A percentile compares a stretch with the other conserved stretches of the same genome.
These are phyloP conservation scores for Tardiomyces blankii DNA, from an alignment of 1,139 yeast species.

Conservation along the genomic window DNA sequence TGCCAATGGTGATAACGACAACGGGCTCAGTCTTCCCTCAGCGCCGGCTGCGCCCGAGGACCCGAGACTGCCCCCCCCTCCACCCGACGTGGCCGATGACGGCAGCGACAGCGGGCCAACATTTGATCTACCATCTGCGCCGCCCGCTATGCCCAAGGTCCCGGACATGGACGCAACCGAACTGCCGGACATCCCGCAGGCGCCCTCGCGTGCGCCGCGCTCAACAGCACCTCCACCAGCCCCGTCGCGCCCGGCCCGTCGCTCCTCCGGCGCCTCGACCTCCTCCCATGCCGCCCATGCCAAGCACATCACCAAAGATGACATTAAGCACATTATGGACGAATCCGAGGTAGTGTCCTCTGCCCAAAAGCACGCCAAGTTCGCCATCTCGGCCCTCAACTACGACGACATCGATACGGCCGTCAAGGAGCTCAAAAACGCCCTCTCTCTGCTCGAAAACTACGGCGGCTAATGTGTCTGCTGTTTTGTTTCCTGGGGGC, in stretches of 20 bases:
- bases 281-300: slow-evolving; percentile 4
- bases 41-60: slow-evolving; percentile 8
- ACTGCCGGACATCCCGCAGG: slow-evolving; percentile 1
- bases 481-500: no score
- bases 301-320: slow-evolving; percentile 28
- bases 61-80: slow-evolving; percentile 3
- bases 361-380: slow-evolving; percentile 81
- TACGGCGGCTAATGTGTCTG: no score
- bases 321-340: slow-evolving; percentile 41
- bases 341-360: slow-evolving; percentile 50
- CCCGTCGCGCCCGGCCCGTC: slow-evolving; percentile 5
- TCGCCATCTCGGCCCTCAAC: slow-evolving; percentile 86
- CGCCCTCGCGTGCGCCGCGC: slow-evolving; percentile 2
- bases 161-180: neutral
- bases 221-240: slow-evolving; percentile 7
- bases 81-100: slow-evolving; percentile 2
- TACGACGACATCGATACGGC: slow-evolving; percentile 86
- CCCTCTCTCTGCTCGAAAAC: slow-evolving; percentile 33
- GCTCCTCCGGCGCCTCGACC: neutral
- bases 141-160: slow-evolving; percentile 1
- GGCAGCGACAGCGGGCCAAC: slow-evolving; percentile 1
- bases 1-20: slow-evolving; percentile 1
- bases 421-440: slow-evolving; percentile 54
- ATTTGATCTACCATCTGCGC: slow-evolving; percentile 9
- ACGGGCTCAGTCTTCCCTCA: slow-evolving; percentile 5